phyloP scores from a whole-genome alignment of 2,329 filamentous ascomycete species.

The Parafenestella ontariensis region DNA sequence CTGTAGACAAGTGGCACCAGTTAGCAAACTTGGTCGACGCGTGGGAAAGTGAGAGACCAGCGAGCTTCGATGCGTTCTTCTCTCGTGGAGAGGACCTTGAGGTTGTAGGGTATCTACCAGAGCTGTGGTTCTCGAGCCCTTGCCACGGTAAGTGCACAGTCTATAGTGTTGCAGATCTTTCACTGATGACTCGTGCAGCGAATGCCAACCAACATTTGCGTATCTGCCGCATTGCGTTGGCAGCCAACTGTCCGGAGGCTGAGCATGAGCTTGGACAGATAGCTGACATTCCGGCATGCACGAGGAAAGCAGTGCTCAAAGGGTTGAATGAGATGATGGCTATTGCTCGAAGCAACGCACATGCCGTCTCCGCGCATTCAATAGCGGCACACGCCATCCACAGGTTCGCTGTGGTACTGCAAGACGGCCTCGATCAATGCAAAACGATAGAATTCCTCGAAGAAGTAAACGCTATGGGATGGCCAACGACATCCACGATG shows the following conservation, averaged over 20 bases:
- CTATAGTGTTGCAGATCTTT: neutral
- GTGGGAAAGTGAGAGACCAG: slow-evolving; percentile 24
- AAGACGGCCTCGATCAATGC: slow-evolving; percentile 11
- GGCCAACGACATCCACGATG: slow-evolving; percentile 18
- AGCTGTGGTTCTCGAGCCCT: slow-evolving; percentile 22
- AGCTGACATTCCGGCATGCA: neutral
- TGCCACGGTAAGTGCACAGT: slow-evolving; percentile 21
- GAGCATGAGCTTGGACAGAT: neutral
- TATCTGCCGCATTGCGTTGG: slow-evolving; percentile 22
- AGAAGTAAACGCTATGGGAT: slow-evolving; percentile 21
- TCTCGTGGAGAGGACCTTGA: slow-evolving; percentile 10
- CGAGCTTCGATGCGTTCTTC: slow-evolving; percentile 22
- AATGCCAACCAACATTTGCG: slow-evolving; percentile 25
- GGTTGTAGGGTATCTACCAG: slow-evolving; percentile 9
- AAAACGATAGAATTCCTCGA: slow-evolving; percentile 28
- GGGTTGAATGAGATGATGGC: slow-evolving; percentile 23
- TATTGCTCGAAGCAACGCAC: slow-evolving; percentile 22
- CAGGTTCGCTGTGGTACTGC: slow-evolving; percentile 15
- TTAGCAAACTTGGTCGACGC: slow-evolving; percentile 19
- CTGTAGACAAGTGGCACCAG: slow-evolving; percentile 14
- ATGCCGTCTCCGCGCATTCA: slow-evolving; percentile 12
- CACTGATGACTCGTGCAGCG: slow-evolving; percentile 11
- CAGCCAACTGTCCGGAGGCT: slow-evolving; percentile 5
- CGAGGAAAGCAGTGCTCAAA: slow-evolving; percentile 7
- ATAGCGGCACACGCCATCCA: slow-evolving; percentile 22